Percentiles rank a stretch among this genome's conserved stretches.
These are phyloP conservation scores for Vigna trinervia DNA, from an alignment of 306 rosid genomes.

Conservation along the genomic window DNA sequence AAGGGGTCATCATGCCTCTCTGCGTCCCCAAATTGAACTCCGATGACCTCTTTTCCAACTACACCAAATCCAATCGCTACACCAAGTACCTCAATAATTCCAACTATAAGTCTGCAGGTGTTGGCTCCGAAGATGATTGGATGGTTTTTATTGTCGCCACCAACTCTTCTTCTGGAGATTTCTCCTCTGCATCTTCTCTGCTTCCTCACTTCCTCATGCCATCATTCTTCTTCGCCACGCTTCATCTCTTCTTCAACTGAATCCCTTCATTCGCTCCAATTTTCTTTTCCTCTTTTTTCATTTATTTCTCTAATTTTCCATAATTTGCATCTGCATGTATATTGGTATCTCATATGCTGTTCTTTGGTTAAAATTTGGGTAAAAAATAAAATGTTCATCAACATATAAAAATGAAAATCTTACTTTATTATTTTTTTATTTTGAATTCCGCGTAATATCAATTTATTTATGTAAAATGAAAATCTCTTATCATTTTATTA, in stretches of 20 bases:
- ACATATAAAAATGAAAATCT: too few relatives aligned
- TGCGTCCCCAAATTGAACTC: conserved; percentile 54
- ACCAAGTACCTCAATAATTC: conserved; percentile 63
- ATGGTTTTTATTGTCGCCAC: conserved; percentile 69
- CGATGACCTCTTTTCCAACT: conserved; percentile 48
- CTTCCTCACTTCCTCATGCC: conserved; percentile 28
- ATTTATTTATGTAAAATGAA: too few relatives aligned
- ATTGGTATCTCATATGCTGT: too few relatives aligned
- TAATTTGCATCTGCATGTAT: conserved; percentile 9
- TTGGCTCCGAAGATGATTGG: conserved; percentile 76
- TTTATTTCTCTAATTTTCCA: conserved; percentile 22
- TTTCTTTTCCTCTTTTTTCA: not conserved
- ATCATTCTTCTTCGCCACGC: conserved; percentile 32
- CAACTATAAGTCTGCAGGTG: conserved; percentile 64
- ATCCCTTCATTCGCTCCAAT: not conserved
- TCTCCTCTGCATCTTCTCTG: conserved; percentile 55
- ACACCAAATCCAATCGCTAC: conserved; percentile 42
- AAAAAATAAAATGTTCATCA: too few relatives aligned
- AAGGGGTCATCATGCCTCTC: conserved; percentile 64
- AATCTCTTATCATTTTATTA: too few relatives aligned
- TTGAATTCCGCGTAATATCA: too few relatives aligned
- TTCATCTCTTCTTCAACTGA: conserved; percentile 7
- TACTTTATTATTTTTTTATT: too few relatives aligned
- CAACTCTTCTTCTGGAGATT: conserved; percentile 50
- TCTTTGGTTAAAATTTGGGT: too few relatives aligned